Conservation (phyloP, 2,329 filamentous ascomycete species). For the Pyrenophora tritici-repentis region DNA sequence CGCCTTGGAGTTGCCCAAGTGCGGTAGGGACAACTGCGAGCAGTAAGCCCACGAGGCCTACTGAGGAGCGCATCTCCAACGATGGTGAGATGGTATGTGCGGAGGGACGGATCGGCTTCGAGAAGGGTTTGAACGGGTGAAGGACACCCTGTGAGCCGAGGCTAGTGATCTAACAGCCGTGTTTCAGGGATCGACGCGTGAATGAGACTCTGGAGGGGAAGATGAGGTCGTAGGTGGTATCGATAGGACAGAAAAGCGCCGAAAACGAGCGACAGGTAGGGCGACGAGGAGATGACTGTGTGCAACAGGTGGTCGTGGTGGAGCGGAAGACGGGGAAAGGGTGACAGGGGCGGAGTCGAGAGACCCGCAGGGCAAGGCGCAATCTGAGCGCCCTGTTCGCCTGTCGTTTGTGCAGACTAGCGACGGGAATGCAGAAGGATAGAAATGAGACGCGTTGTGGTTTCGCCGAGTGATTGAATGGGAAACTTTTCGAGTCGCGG, state of each 20-base stretch:
- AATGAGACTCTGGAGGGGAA: slow-evolving; percentile 21
- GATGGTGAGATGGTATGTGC: slow-evolving; percentile 16
- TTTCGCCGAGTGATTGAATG: background rate
- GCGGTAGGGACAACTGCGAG: slow-evolving; percentile 38
- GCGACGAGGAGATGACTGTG: slow-evolving; percentile 29
- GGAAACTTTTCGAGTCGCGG: background rate
- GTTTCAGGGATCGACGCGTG: slow-evolving; percentile 6
- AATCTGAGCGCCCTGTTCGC: slow-evolving; percentile 22
- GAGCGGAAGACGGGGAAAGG: slow-evolving; percentile 23
- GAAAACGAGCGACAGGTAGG: slow-evolving; percentile 43
- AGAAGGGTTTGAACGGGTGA: slow-evolving; percentile 17
- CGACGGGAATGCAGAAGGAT: slow-evolving; percentile 24
- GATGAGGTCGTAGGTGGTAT: slow-evolving; percentile 14
- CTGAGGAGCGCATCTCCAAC: slow-evolving; percentile 37
- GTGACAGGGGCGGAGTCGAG: slow-evolving; percentile 29
- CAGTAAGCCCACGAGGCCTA: slow-evolving; percentile 38
- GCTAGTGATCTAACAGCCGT: slow-evolving; percentile 7
- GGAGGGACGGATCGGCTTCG: slow-evolving; percentile 12
- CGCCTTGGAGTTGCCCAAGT: slow-evolving; percentile 37
- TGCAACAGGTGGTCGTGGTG: slow-evolving; percentile 25
- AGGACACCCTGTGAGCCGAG: slow-evolving; percentile 31
- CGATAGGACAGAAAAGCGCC: slow-evolving; percentile 24
- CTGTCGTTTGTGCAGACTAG: slow-evolving; percentile 20
- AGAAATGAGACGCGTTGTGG: background rate
- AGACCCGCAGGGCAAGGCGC: slow-evolving; percentile 22